Evolutionary conservation across 495 filamentous ascomycete genomes (phyloP).

Genomic region (Tuber magnatum): DNA sequence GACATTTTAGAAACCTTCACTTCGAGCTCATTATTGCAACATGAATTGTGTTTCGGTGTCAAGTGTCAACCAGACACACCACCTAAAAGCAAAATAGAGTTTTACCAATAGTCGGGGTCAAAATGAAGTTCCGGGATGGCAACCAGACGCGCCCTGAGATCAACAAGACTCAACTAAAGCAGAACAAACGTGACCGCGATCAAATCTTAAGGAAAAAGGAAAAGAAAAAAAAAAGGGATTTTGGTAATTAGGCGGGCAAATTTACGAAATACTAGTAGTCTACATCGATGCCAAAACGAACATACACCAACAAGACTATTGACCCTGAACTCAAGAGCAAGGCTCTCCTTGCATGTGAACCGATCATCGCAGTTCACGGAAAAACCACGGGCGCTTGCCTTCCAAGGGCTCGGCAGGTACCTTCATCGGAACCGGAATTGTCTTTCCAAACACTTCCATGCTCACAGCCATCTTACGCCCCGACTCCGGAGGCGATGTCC

Average conservation of each 20-base stretch:
- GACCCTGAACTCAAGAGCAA: background rate
- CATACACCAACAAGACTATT: background rate
- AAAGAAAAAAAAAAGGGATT: too few species aligned
- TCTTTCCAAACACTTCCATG: constrained; percentile 51
- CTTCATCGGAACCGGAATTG: constrained; percentile 66
- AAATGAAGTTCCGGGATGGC: too few species aligned
- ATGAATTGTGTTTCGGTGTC: too few species aligned
- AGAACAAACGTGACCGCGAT: background rate
- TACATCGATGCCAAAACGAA: background rate
- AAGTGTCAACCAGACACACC: too few species aligned
- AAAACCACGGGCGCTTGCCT: constrained; percentile 54
- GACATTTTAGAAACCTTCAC: too few species aligned
- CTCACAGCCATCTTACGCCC: constrained; percentile 13
- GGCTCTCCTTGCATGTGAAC: background rate
- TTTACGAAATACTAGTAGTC: background rate
- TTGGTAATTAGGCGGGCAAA: background rate
- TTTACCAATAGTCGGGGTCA: too few species aligned
- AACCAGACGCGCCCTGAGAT: too few species aligned
- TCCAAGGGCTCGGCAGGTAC: constrained; percentile 52
- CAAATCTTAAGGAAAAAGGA: background rate
- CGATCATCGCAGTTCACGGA: background rate
- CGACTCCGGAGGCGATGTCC: background rate
- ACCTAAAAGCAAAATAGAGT: too few species aligned
- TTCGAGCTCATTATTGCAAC: too few species aligned
- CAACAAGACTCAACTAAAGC: background rate